Evolutionary conservation across 2,329 filamentous ascomycete genomes (phyloP), one percentile per base, ranked within the genome.

Genomic region (Colletotrichum musicola): DNA sequence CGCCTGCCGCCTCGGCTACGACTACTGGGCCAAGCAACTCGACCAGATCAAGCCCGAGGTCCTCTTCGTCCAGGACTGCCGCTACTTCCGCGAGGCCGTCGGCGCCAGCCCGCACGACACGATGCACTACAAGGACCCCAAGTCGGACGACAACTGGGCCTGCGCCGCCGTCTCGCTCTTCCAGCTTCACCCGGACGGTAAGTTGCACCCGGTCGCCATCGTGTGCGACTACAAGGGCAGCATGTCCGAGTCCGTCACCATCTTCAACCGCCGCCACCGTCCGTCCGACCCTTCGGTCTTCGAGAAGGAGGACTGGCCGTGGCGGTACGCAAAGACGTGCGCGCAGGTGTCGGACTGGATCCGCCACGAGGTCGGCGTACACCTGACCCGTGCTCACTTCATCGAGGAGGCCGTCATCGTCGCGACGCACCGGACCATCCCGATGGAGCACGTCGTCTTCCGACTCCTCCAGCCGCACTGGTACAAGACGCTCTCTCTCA

Each of bases 261-360:
- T 86, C 64, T 86, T 85, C 79, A 87, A 87, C 77, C 77, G 79
- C 62, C 76, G 82, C 3, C 71, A 80, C n/a, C 72, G 69, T 0
- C 78, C 82, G 0, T 69, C 72, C 0, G 77, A 80, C 49, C 61
- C 61, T 3, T 63, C 61, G 66, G 75, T 1, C 35, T 71, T 74
- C 20, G 80, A 85, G 69, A 79, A 77, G 58, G 73, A 75, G 1
- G 84, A 86, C 74, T 86, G 83, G 83, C 78, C 83, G 0, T 86
- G 85, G 84, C 76, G 85, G 51, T 86, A 85, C 72, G 84, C 85
- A 20, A 87, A 86, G 74, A 84, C 80, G 0, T 85, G 82, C 54
- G 80, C 80, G 1, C 84, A 85, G 65, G 77, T 80, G 1, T 78
- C 81, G 1, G 84, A 86, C 73, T 87, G 84, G 84, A 74, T 80